phyloP scores from a whole-genome alignment of 306 rosid species.

The Cucurbita ficifolia region DNA sequence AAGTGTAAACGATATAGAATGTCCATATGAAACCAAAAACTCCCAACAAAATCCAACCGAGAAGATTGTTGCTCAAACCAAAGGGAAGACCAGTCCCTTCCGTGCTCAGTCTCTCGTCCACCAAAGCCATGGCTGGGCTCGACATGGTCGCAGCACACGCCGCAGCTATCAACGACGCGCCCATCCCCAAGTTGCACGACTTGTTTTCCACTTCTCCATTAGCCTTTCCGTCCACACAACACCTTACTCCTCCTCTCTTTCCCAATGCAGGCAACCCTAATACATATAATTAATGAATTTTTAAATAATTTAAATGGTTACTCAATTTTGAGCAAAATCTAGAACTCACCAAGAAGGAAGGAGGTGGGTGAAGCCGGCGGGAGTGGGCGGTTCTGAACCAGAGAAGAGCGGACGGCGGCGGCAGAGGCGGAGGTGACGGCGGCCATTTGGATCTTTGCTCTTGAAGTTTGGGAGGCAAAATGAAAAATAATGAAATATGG shows the following conservation, averaged over 20 bases:
- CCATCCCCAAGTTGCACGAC: conserved; percentile 40
- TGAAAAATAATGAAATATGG: neutral
- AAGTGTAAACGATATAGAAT: conserved; percentile 37
- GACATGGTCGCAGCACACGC: conserved; percentile 47
- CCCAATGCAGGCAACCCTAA: conserved; percentile 47
- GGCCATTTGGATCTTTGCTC: conserved; percentile 38
- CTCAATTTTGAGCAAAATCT: too few relatives aligned
- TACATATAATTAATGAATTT: neutral
- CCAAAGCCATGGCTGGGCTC: conserved; percentile 83
- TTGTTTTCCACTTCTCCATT: conserved; percentile 16
- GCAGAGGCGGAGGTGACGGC: conserved; percentile 48
- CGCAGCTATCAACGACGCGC: conserved; percentile 50
- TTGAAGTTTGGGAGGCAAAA: neutral
- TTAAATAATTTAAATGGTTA: too few relatives aligned
- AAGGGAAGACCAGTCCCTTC: conserved; percentile 97
- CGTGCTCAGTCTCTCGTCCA: conserved; percentile 80
- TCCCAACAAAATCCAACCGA: conserved; percentile 71
- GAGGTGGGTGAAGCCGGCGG: conserved; percentile 34
- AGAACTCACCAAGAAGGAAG: conserved; percentile 44
- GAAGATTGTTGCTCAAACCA: conserved; percentile 88
- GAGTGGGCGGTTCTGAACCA: conserved; percentile 36
- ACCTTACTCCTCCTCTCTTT: conserved; percentile 62
- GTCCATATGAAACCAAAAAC: conserved; percentile 74
- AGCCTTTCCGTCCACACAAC: conserved; percentile 46
- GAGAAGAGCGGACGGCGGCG: conserved; percentile 32